Conservation (phyloP, 2,329 filamentous ascomycete genomes). For the Neonectria faginata region DNA sequence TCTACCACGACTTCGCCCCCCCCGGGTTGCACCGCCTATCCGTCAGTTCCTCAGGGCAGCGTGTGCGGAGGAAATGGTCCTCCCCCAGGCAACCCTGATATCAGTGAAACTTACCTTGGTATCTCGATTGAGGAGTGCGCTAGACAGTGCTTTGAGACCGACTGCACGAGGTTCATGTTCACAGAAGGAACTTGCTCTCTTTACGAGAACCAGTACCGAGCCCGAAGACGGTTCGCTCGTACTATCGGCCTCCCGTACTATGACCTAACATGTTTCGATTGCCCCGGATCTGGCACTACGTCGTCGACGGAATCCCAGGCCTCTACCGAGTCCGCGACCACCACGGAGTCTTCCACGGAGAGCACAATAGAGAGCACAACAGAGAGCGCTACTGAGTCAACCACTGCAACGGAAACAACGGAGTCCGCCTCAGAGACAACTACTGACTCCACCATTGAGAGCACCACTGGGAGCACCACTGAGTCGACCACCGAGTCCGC, state of each 20-base stretch:
- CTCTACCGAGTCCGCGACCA: background rate
- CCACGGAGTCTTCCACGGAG: background rate
- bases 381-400: background rate
- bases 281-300: background rate
- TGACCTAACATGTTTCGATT: conserved; percentile 7
- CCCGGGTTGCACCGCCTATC: background rate
- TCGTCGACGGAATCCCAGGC: background rate
- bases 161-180: background rate
- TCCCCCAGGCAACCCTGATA: background rate
- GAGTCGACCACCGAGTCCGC: background rate
- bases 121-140: background rate
- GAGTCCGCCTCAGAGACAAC: background rate
- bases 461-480: background rate
- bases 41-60: background rate
- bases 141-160: background rate
- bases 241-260: background rate
- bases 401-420: background rate
- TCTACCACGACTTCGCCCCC: background rate
- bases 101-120: background rate
- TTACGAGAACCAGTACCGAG: background rate
- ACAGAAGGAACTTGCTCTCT: background rate
- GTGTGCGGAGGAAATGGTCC: background rate
- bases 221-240: background rate
- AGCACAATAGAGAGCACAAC: background rate
- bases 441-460: background rate